These are phyloP conservation scores for Candida smagusa DNA, from an alignment of 1,139 yeast species.

Conservation along the genomic window DNA sequence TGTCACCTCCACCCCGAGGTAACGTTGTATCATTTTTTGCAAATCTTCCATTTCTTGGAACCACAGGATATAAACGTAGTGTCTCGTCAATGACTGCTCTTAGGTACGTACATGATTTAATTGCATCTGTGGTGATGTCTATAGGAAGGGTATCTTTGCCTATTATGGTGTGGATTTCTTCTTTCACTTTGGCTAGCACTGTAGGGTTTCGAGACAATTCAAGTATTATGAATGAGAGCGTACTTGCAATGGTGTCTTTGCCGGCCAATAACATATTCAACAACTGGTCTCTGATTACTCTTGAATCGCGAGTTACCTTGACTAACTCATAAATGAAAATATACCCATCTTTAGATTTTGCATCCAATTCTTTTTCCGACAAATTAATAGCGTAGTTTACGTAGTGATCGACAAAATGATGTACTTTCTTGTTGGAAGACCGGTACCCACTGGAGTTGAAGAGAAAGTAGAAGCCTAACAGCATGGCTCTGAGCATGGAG, in stretches of 20 bases:
- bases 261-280: constrained; percentile 45
- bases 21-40: constrained; percentile 44
- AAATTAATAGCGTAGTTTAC: constrained; percentile 24
- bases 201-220: constrained; percentile 42
- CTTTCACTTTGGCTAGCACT: constrained; percentile 30
- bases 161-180: constrained; percentile 28
- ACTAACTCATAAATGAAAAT: constrained; percentile 43
- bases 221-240: constrained; percentile 36
- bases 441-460: constrained; percentile 28
- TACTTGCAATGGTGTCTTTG: constrained; percentile 46
- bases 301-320: constrained; percentile 41
- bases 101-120: constrained; percentile 48
- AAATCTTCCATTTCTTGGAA: constrained; percentile 48
- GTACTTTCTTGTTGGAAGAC: constrained; percentile 16
- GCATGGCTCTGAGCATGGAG: constrained; percentile 27
- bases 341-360: constrained; percentile 34
- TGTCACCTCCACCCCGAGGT: constrained; percentile 53
- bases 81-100: constrained; percentile 47
- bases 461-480: constrained; percentile 25
- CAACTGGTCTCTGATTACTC: constrained; percentile 40
- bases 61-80: constrained; percentile 53
- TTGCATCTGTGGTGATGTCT: constrained; percentile 43
- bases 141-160: constrained; percentile 27
- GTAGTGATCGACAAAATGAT: constrained; percentile 32
- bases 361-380: constrained; percentile 32